Evolutionary conservation across 1,139 yeast species (phyloP).

Genomic region (Hyphopichia pseudoburtonii): DNA sequence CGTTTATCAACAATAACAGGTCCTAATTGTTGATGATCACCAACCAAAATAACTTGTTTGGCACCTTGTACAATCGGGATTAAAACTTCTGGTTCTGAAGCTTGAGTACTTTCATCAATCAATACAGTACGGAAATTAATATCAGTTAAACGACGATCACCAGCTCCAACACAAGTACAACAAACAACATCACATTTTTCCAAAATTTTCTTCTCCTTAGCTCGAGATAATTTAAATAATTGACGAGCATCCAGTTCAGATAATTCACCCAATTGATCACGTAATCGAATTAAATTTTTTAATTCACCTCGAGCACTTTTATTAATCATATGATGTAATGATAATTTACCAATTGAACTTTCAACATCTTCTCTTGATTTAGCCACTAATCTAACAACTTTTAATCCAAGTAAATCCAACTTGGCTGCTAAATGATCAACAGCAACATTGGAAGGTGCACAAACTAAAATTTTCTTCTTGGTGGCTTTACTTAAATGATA

Average conservation of each 20-base stretch:
- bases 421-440: slow-evolving; percentile 87
- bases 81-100: slow-evolving; percentile 87
- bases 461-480: slow-evolving; percentile 65
- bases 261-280: slow-evolving; percentile 71
- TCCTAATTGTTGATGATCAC: slow-evolving; percentile 94
- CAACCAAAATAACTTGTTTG: slow-evolving; percentile 84
- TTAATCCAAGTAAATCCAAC: slow-evolving; percentile 63
- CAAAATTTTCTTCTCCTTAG: slow-evolving; percentile 52
- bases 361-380: slow-evolving; percentile 81
- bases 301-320: slow-evolving; percentile 54
- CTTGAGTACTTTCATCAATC: slow-evolving; percentile 92
- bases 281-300: slow-evolving; percentile 56
- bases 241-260: slow-evolving; percentile 50
- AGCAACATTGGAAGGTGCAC: slow-evolving; percentile 96
- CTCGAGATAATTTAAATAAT: slow-evolving; percentile 41
- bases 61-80: slow-evolving; percentile 90
- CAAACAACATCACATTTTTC: slow-evolving; percentile 77
- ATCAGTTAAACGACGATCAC: slow-evolving; percentile 59
- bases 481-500: slow-evolving; percentile 68
- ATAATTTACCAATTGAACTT: slow-evolving; percentile 51
- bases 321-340: slow-evolving; percentile 52
- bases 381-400: slow-evolving; percentile 77
- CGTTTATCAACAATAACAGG: slow-evolving; percentile 80
- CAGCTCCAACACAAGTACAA: slow-evolving; percentile 92
- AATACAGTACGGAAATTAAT: slow-evolving; percentile 71